Percentiles rank a stretch among this genome's conserved stretches.
phyloP scores from a whole-genome alignment of 176 grass and related monocot species.

The Hyparrhenia diplandra region DNA sequence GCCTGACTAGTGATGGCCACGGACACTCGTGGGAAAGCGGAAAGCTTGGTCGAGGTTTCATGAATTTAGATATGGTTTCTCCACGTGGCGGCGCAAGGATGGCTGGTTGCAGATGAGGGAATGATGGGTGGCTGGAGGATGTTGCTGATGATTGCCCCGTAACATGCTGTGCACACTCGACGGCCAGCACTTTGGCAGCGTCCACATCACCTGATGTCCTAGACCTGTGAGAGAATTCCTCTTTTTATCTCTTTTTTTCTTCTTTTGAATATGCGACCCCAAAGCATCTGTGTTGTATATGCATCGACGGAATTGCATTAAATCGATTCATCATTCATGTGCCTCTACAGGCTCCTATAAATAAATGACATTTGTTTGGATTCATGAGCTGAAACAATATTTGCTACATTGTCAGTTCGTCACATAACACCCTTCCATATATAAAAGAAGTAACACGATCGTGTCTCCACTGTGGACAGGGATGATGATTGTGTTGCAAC shows the following conservation, averaged over 20 bases:
- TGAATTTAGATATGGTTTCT: constrained; percentile 69
- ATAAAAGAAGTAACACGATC: background rate
- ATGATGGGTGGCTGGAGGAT: constrained; percentile 39
- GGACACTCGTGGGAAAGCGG: constrained; percentile 46
- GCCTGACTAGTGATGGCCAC: constrained; percentile 32
- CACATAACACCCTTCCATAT: background rate
- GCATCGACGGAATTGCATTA: background rate
- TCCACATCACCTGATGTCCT: background rate
- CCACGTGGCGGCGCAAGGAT: constrained; percentile 56
- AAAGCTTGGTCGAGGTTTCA: constrained; percentile 82
- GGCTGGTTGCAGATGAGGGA: constrained; percentile 79
- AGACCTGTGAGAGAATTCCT: background rate
- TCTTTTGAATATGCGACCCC: background rate
- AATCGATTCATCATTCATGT: background rate
- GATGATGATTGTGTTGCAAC: background rate
- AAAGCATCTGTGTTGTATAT: background rate
- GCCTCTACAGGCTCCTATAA: background rate
- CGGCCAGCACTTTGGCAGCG: background rate
- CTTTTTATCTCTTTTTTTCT: too few relatives aligned
- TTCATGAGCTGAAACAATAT: background rate
- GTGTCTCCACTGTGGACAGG: background rate
- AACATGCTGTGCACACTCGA: background rate
- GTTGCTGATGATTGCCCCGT: constrained; percentile 5
- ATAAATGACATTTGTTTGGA: background rate
- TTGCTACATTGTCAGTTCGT: background rate